Evolutionary conservation across 1,284 basidiomycete species (phyloP), one percentile per base, ranked within the genome.

Genomic region (Pascua sp.): DNA sequence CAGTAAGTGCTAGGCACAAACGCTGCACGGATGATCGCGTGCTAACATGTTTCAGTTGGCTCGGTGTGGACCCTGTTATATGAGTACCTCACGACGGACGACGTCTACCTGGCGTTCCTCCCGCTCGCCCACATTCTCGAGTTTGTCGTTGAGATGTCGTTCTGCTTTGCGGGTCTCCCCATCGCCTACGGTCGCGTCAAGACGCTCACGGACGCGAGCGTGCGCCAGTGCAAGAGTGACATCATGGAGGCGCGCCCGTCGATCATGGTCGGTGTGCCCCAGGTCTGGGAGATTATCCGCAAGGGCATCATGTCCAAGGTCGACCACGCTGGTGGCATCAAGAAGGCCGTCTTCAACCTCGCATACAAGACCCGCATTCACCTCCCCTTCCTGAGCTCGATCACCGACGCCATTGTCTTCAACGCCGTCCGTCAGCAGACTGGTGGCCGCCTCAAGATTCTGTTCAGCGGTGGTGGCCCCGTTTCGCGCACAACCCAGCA

Each of bases 181-280:
- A 85, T 86, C 59, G 94, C 94, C 2, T 98, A 91, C 71, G 94
- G 90, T 24, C 86, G 88, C 57, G 86, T 96, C 77, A 96, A 96
- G 85, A 98, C 94, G n/a, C 83, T 97, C 62, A 97, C 94, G 4
- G 91, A 96, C 72, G 84, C 86, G 4, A 89, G 86, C 18, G 91
- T 95, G 15, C 86, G 91, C 59, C 87, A 93, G 59, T 98, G 91
- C 80, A 82, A 87, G 61, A 92, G 93, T 45, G 94, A 98, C 75
- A 85, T 98, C 70, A 81, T 82, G 57, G 83, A 86, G 32, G 90
- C 95, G 80, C 80, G 82, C 53, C 95, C 94, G 0, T 60, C 65
- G 37, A 87, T 96, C 79, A 88, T 97, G 85, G 84, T 92, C 60
- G 94, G 92, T 62, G 94, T 97, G 1, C 94, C 94, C 5, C 91